These are phyloP conservation scores for Ilyonectria robusta DNA, from an alignment of 2,329 filamentous ascomycete genomes.

Conservation along the genomic window DNA sequence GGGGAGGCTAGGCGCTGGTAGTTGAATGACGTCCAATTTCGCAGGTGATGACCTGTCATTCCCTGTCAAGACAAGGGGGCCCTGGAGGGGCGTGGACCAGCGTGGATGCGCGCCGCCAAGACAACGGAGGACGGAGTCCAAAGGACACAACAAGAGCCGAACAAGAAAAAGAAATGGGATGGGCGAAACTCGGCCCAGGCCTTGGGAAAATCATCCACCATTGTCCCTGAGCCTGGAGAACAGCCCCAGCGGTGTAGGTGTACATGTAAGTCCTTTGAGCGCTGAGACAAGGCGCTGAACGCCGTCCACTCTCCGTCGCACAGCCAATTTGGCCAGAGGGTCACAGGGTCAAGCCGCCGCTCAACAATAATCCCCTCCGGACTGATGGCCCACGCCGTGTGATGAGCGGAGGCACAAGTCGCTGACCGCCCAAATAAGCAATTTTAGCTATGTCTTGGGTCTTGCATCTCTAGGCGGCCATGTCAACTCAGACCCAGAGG, in stretches of 20 bases:
- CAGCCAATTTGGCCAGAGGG: slow-evolving; percentile 36
- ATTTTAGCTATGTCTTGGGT: slow-evolving; percentile 25
- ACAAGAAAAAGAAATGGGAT: slow-evolving; percentile 11
- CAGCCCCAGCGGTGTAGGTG: neutral
- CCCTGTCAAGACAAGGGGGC: slow-evolving; percentile 19
- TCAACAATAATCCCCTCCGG: slow-evolving; percentile 32
- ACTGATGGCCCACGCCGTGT: slow-evolving; percentile 11
- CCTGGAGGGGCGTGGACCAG: slow-evolving; percentile 20
- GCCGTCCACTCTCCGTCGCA: slow-evolving; percentile 32
- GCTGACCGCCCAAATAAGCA: slow-evolving; percentile 45
- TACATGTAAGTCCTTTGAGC: slow-evolving; percentile 9
- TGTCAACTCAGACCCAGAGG: slow-evolving; percentile 21
- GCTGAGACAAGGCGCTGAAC: slow-evolving; percentile 42
- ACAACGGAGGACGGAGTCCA: neutral
- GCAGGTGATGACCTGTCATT: slow-evolving; percentile 42
- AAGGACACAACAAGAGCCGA: slow-evolving; percentile 22
- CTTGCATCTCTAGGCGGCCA: slow-evolving; percentile 19
- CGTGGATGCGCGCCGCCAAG: slow-evolving; percentile 8
- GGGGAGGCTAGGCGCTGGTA: slow-evolving; percentile 35
- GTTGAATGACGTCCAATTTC: slow-evolving; percentile 50
- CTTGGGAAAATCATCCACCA: slow-evolving; percentile 1
- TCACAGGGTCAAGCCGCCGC: slow-evolving; percentile 41
- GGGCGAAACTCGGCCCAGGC: neutral
- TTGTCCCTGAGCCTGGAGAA: neutral
- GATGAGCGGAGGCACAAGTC: slow-evolving; percentile 20